These are phyloP conservation scores for Quercus lobata DNA, from an alignment of 331 rosid genomes.

Conservation along the genomic window DNA sequence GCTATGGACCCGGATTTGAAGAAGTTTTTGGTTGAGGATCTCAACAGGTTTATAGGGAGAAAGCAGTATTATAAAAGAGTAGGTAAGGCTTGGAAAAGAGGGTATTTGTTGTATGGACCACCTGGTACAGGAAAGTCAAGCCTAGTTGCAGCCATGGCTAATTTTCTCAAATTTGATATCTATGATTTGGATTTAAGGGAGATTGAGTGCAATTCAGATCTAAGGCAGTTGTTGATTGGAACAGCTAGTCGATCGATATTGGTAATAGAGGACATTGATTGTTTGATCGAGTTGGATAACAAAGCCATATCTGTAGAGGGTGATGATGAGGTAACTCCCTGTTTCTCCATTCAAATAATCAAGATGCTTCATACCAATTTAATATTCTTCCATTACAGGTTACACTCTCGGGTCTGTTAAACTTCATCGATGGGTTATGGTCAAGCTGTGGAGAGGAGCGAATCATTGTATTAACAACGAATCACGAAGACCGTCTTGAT, in stretches of 20 bases:
- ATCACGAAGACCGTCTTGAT: slow-evolving; percentile 43
- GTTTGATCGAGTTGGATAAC: slow-evolving; percentile 35
- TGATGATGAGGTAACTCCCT: slow-evolving; percentile 31
- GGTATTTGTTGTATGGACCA: slow-evolving; percentile 48
- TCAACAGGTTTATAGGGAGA: slow-evolving; percentile 33
- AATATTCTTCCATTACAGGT: slow-evolving; percentile 22
- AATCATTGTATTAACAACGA: slow-evolving; percentile 46
- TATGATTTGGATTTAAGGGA: slow-evolving; percentile 57
- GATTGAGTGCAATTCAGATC: slow-evolving; percentile 53
- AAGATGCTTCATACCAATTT: not conserved
- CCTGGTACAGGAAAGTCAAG: slow-evolving; percentile 62
- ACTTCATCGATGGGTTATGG: slow-evolving; percentile 63
- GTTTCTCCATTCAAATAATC: not conserved
- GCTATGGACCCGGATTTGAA: slow-evolving; percentile 47
- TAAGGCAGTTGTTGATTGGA: slow-evolving; percentile 49
- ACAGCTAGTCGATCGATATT: slow-evolving; percentile 41
- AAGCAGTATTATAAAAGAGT: slow-evolving; percentile 51
- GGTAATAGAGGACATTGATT: slow-evolving; percentile 57
- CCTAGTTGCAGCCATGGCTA: slow-evolving; percentile 61
- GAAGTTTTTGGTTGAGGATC: slow-evolving; percentile 35
- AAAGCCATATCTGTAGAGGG: slow-evolving; percentile 19
- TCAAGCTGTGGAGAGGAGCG: slow-evolving; percentile 56
- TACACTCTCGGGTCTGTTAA: slow-evolving; percentile 45
- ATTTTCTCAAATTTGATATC: slow-evolving; percentile 40
- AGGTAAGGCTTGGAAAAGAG: slow-evolving; percentile 61